These are phyloP conservation scores for Ustilago shanxiensis DNA, from an alignment of 1,284 basidiomycete genomes.

Conservation along the genomic window DNA sequence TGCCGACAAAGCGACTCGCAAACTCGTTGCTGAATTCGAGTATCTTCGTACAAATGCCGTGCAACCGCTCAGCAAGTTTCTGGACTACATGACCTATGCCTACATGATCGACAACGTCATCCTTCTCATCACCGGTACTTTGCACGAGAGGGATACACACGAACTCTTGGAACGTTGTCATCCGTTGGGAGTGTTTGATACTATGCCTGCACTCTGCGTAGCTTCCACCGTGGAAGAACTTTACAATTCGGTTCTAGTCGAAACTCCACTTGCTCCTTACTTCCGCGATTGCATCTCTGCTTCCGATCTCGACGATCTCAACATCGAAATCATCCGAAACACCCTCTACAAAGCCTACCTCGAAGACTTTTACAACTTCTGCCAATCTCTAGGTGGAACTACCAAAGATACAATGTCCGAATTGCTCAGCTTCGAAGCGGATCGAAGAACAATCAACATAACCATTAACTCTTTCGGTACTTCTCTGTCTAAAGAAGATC, in stretches of 20 bases:
- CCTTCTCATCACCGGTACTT: constrained; percentile 94
- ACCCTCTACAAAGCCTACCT: constrained; percentile 99
- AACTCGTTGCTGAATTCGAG: constrained; percentile 97
- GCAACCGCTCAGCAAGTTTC: constrained; percentile 88
- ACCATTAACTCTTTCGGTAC: constrained; percentile 99
- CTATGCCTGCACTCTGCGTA: constrained; percentile 98
- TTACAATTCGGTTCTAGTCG: constrained; percentile 95
- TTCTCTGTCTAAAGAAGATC: constrained; percentile 92
- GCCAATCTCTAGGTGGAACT: constrained; percentile 78
- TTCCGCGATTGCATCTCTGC: constrained; percentile 96
- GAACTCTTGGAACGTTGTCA: constrained; percentile 97
- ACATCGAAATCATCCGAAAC: constrained; percentile 99
- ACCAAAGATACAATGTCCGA: constrained; percentile 71
- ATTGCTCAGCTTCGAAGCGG: constrained; percentile 95
- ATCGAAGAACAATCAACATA: constrained; percentile 96
- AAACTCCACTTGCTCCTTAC: constrained; percentile 96
- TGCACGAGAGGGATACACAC: constrained; percentile 97
- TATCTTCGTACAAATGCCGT: constrained; percentile 91
- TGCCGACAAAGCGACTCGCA: constrained; percentile 91
- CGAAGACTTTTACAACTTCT: constrained; percentile 94
- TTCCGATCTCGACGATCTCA: constrained; percentile 95
- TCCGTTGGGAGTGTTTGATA: constrained; percentile 95
- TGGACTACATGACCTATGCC: constrained; percentile 98
- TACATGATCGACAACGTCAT: constrained; percentile 99
- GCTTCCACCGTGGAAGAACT: constrained; percentile 99